Evolutionary conservation across 2,329 filamentous ascomycete species (phyloP), one percentile per base, ranked within the genome.

Genomic region (Pyrenophora seminiperda): DNA sequence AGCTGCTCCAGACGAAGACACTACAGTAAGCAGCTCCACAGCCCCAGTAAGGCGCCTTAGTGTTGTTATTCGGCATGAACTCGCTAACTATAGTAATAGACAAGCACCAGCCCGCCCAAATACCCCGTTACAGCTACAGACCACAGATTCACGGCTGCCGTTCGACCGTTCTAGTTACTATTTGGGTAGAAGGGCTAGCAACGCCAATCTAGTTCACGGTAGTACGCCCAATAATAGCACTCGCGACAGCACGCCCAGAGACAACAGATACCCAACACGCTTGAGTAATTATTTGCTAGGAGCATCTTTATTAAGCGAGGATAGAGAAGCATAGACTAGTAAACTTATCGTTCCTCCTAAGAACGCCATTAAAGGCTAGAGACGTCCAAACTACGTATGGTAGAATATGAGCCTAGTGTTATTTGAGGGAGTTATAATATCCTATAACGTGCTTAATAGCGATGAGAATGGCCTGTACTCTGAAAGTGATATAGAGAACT

Each of bases 341-440:
- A 13, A 27, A 34, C 30, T 29, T 43, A 34, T 43, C 11, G 27
- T 34, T 43, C 18, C 41, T 43, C 31, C 41, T 36, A 19, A 36
- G 32, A 34, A 43, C 30, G 32, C 19, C 15, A 18, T 34, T 43
- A 13, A 31, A 33, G 31, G 4, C 14, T 14, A 34, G 14, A 34
- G 32, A 34, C 32, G n/a, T n/a, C n/a, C n/a, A n/a, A n/a, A n/a
- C n/a, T n/a, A n/a, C n/a, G n/a, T n/a, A n/a, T n/a, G n/a, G n/a
- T n/a, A n/a, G n/a, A n/a, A 34, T 34, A 34, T 34, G 32, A 34
- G 11, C 9, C 32, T 14, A 34, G 32, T 18, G 11, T 34, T 34
- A 34, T 34, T 15, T 18, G 32, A 34, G 32, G 32, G 17, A 34
- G 14, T 18, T 15, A 30, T 41, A 64, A 67, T 78, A 61, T 7